phyloP scores from a whole-genome alignment of 164 flowering plant genomes.

The Vitis amurensis region DNA sequence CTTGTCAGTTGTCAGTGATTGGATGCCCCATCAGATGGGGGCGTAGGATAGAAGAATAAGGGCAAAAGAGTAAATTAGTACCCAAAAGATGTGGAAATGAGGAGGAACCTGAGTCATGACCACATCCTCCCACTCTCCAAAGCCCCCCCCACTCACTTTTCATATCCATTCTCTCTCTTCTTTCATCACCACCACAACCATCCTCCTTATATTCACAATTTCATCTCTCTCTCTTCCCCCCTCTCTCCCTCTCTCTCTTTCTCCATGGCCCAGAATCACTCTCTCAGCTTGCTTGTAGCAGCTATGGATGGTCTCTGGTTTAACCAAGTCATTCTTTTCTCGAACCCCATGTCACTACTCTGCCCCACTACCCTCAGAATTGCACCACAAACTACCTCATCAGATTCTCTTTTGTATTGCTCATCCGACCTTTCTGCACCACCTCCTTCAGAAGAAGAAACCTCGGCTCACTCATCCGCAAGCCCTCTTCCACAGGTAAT shows the following conservation, averaged over 20 bases:
- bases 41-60: too few species aligned
- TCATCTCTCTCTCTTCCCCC: neutral
- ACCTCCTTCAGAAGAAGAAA: constrained; percentile 9
- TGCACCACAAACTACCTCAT: constrained; percentile 1
- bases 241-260: constrained; percentile 8
- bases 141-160: constrained; percentile 6
- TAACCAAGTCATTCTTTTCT: constrained; percentile 41
- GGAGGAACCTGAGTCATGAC: constrained; percentile 3
- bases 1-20: too few species aligned
- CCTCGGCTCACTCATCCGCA: neutral
- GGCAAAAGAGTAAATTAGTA: too few species aligned
- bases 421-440: constrained; percentile 9
- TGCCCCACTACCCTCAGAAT: constrained; percentile 1
- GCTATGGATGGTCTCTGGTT: constrained; percentile 65
- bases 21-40: too few species aligned
- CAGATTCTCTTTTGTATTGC: constrained; percentile 3
- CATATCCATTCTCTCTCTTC: neutral
- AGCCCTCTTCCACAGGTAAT: neutral
- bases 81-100: constrained; percentile 14
- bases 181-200: constrained; percentile 6
- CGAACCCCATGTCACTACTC: constrained; percentile 23
- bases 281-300: constrained; percentile 20
- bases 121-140: constrained; percentile 15
- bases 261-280: constrained; percentile 25
- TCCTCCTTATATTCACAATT: neutral